Evolutionary conservation across 2,329 filamentous ascomycete genomes (phyloP), one percentile per base, ranked within the genome.

Genomic region (Colletotrichum echinochloae): DNA sequence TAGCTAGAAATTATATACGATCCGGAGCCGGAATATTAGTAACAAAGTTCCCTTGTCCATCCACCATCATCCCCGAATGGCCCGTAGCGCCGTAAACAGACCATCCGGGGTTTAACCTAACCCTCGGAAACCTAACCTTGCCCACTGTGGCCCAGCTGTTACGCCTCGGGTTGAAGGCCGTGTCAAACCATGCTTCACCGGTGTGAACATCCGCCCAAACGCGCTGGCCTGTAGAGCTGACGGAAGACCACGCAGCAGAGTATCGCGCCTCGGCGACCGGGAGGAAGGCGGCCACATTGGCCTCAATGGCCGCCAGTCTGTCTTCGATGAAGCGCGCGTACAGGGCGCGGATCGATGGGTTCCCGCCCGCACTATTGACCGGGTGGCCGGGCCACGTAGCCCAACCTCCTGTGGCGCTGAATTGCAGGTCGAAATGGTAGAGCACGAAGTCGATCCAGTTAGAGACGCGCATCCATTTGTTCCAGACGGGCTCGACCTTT

Each of bases 391-490:
- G 14, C 0, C 30, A 37, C 9, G 9, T 2, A 1, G 37, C 30
- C 66, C 61, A 65, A 3, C 9, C 18, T 7, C 23, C 12, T 1
- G n/a, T 1, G 26, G 26, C 49, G 26, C 44, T 18, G 35, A 65
- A 69, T 18, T 28, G 33, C 35, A 37, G 35, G 37, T 70, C 61
- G 48, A 70, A 65, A 48, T 65, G 55, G n/a, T 54, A 28, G 1
- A 59, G 23, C 2, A 60, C 66, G 16, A 70, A n/a, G 61, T 65
- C 52, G 11, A 65, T 18, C 66, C 61, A 70, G 54, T 70, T 70
- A 16, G 66, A 70, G 4, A 70, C 61, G 6, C 66, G 61, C 61
- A 65, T 60, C 52, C 52, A 65, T 28, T 70, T 70, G 23, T 60
- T 60, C 66, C 61, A 70, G 26, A 70, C 14, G 18, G 23, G 18